phyloP scores from a whole-genome alignment of 805 yeast genomes.

The Barnettozyma sucrosica region DNA sequence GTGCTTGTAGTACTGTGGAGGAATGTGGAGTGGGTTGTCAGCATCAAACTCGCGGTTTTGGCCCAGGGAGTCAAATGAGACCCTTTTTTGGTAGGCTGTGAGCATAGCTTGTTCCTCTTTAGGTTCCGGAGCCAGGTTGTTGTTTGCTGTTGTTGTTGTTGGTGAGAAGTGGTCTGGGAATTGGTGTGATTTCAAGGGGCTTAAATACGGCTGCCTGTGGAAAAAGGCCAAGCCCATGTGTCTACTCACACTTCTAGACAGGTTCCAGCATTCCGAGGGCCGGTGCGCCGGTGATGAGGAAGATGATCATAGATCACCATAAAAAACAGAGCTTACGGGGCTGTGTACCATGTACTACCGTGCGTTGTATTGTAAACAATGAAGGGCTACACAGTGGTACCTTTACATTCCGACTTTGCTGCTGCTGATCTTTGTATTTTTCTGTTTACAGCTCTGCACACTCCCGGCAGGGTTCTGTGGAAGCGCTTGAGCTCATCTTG shows the following conservation, averaged over 20 bases:
- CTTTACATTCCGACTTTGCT: not conserved
- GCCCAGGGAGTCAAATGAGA: slow-evolving; percentile 23
- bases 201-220: not conserved
- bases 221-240: not conserved
- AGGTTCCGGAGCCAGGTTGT: no score
- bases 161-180: not conserved
- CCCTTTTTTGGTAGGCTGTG: slow-evolving; percentile 18
- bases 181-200: not conserved
- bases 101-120: slow-evolving; percentile 3
- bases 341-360: no score
- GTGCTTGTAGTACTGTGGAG: slow-evolving; percentile 18
- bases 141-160: no score
- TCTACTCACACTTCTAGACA: no score
- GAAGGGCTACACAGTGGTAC: not conserved
- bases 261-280: not conserved
- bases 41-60: slow-evolving; percentile 15
- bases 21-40: slow-evolving; percentile 23
- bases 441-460: not conserved
- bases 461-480: not conserved
- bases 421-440: no score
- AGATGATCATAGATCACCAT: no score
- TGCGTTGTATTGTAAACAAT: no score
- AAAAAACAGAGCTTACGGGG: no score
- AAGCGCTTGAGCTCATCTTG: not conserved
- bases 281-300: not conserved